These are phyloP conservation scores for Boeremia exigua DNA, from an alignment of 2,329 filamentous ascomycete genomes.

Conservation along the genomic window DNA sequence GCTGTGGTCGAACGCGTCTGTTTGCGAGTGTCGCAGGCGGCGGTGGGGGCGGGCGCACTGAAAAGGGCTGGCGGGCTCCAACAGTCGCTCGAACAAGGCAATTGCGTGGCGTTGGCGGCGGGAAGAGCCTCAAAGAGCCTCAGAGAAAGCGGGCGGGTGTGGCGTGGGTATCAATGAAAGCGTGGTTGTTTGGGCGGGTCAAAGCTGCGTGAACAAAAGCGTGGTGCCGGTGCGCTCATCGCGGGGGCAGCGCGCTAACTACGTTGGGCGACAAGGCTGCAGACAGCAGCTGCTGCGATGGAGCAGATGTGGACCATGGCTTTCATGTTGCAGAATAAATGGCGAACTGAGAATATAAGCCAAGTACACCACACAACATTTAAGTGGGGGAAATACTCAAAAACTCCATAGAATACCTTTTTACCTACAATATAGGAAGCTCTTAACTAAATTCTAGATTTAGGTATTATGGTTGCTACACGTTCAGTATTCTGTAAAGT, in stretches of 20 bases:
- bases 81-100: background rate
- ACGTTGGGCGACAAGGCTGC: slow-evolving; percentile 25
- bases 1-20: background rate
- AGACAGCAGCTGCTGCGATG: slow-evolving; percentile 27
- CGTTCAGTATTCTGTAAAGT: too few species aligned
- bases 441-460: too few species aligned
- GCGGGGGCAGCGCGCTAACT: slow-evolving; percentile 38
- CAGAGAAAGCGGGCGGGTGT: background rate
- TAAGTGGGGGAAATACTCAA: too few species aligned
- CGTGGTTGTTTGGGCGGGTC: slow-evolving; percentile 10
- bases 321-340: too few species aligned
- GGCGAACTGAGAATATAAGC: too few species aligned
- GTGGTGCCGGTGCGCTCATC: slow-evolving; percentile 19
- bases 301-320: too few species aligned
- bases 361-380: too few species aligned
- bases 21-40: slow-evolving; percentile 7
- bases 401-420: too few species aligned
- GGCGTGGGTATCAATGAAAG: slow-evolving; percentile 9
- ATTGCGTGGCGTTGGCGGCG: background rate
- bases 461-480: too few species aligned
- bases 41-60: slow-evolving; percentile 3
- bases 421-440: too few species aligned
- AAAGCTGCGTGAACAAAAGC: slow-evolving; percentile 24
- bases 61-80: background rate
- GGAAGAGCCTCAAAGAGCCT: background rate